phyloP scores from a whole-genome alignment of 148 eudicot species.

The Polygonum maritimum region DNA sequence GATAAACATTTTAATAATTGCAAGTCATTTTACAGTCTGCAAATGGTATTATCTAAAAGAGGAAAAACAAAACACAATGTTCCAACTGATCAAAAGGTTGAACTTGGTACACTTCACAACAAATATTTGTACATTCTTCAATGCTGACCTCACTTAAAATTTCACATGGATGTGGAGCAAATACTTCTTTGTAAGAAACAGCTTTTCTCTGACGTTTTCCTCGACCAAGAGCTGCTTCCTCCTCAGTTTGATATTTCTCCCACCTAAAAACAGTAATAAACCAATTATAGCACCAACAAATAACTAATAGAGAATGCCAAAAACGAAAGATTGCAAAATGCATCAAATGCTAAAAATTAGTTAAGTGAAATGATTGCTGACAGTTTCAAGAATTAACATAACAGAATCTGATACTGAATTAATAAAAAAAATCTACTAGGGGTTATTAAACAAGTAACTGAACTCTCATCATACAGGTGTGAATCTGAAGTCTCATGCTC shows the following conservation, averaged over 20 bases:
- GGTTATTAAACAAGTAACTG: neutral
- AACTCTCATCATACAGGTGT: too few relatives aligned
- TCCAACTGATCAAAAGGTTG: neutral
- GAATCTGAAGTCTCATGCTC: neutral
- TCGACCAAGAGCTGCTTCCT: conserved; percentile 95
- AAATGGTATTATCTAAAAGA: neutral
- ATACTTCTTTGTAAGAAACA: conserved; percentile 89
- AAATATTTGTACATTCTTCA: neutral
- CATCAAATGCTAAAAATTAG: neutral
- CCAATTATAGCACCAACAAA: neutral
- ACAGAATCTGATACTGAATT: neutral
- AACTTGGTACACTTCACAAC: conserved; percentile 2
- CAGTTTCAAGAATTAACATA: neutral
- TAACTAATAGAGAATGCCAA: neutral
- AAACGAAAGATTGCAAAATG: neutral
- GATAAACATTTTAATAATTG: neutral
- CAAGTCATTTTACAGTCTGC: neutral
- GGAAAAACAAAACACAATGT: neutral
- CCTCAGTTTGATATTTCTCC: conserved; percentile 87
- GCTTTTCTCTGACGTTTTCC: conserved; percentile 96
- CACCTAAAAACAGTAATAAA: conserved; percentile 39
- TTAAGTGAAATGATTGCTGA: neutral
- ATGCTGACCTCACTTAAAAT: conserved; percentile 50
- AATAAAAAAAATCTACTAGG: neutral
- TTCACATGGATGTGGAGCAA: conserved; percentile 57